phyloP scores from a whole-genome alignment of 371 early-diverging fungal genomes.

The Mucor irregularis region DNA sequence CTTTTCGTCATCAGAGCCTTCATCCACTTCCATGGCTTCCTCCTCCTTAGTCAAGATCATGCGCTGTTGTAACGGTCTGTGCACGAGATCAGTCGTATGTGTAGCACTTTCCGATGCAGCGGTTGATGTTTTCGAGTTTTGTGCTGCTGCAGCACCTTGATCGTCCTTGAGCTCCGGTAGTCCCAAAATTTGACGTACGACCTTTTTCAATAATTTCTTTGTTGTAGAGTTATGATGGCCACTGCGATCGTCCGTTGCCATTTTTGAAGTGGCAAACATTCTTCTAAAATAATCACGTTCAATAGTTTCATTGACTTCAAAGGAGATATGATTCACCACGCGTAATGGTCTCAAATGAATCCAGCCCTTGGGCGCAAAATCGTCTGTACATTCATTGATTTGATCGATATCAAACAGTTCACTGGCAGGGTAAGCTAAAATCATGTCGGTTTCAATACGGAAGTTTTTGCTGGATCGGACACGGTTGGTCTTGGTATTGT shows the following conservation, averaged over 20 bases:
- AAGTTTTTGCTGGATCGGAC: slow-evolving; percentile 22
- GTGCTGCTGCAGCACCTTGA: too few relatives aligned
- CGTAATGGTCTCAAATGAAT: slow-evolving; percentile 41
- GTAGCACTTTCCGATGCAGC: too few relatives aligned
- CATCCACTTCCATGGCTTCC: slow-evolving; percentile 27
- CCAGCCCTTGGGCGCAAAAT: slow-evolving; percentile 44
- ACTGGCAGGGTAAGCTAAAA: slow-evolving; percentile 42
- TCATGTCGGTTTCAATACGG: slow-evolving; percentile 41
- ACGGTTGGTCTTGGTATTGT: slow-evolving; percentile 32
- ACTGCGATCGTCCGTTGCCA: slow-evolving; percentile 27
- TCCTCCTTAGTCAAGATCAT: slow-evolving; percentile 28
- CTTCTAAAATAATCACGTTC: slow-evolving; percentile 45
- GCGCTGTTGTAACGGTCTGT: slow-evolving; percentile 12
- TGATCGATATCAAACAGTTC: slow-evolving; percentile 42
- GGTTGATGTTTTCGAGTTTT: too few relatives aligned
- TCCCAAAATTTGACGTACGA: slow-evolving; percentile 33
- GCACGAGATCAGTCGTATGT: neutral
- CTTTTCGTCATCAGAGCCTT: slow-evolving; percentile 30
- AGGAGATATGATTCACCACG: slow-evolving; percentile 28
- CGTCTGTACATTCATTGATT: slow-evolving; percentile 42
- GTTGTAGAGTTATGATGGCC: slow-evolving; percentile 23
- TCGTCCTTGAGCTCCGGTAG: slow-evolving; percentile 4
- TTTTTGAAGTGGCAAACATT: slow-evolving; percentile 45
- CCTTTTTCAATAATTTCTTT: slow-evolving; percentile 20
- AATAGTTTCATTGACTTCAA: slow-evolving; percentile 42